A percentile compares a stretch with the other conserved stretches of the same genome.
Evolutionary conservation across 2,329 filamentous ascomycete genomes (phyloP).

Genomic region (Aspergillus tanneri): DNA sequence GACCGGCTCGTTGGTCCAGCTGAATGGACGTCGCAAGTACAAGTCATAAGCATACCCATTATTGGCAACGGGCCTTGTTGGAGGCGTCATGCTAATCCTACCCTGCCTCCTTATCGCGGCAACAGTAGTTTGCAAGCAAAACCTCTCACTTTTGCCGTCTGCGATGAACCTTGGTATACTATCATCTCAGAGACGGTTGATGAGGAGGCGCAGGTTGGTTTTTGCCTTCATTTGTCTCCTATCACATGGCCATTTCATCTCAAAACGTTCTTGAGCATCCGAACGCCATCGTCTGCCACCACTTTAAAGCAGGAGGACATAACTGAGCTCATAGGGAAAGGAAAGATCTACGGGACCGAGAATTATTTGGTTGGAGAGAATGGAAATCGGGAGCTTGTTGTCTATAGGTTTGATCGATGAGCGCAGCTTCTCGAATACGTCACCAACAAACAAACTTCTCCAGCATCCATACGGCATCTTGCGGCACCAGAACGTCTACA

Average conservation of each 20-base stretch:
- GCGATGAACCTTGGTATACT: constrained; percentile 35
- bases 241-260: constrained; percentile 27
- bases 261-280: constrained; percentile 31
- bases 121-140: constrained; percentile 39
- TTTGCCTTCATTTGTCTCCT: constrained; percentile 37
- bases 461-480: too few relatives aligned
- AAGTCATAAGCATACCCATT: constrained; percentile 56
- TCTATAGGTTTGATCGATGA: constrained; percentile 52
- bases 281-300: constrained; percentile 23
- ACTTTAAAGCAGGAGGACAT: constrained; percentile 41
- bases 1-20: constrained; percentile 46
- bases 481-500: too few relatives aligned
- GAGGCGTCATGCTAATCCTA: constrained; percentile 46
- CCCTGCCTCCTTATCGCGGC: constrained; percentile 49
- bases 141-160: constrained; percentile 23
- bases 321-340: constrained; percentile 52
- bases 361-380: constrained; percentile 63
- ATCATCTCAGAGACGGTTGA: constrained; percentile 40
- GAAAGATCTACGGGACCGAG: constrained; percentile 59
- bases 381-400: constrained; percentile 49
- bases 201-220: constrained; percentile 31
- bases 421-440: neutral
- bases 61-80: constrained; percentile 51
- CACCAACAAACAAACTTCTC: too few relatives aligned
- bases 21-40: constrained; percentile 46